Conservation (phyloP, 495 filamentous ascomycete species). For the Tuber umbilicatum region DNA sequence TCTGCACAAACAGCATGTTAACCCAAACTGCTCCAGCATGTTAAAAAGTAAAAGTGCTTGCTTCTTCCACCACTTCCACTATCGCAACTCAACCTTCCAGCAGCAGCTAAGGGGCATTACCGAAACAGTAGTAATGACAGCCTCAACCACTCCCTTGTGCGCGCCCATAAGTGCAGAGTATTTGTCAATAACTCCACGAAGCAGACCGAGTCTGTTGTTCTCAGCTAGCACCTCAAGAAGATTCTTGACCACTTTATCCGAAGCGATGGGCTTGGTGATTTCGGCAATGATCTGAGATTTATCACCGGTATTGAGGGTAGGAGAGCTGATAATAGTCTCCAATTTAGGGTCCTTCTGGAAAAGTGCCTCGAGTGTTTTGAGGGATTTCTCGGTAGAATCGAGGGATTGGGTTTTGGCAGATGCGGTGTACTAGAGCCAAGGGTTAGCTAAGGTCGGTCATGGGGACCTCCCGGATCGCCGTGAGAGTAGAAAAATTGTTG, state of each 20-base stretch:
- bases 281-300: slow-evolving; percentile 77
- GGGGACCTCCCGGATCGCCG: background rate
- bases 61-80: background rate
- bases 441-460: slow-evolving; percentile 36
- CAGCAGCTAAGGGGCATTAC: slow-evolving; percentile 50
- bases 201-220: slow-evolving; percentile 85
- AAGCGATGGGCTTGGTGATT: slow-evolving; percentile 68
- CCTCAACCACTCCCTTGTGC: slow-evolving; percentile 82
- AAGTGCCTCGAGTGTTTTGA: slow-evolving; percentile 61
- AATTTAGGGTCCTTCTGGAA: slow-evolving; percentile 79
- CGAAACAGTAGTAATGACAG: slow-evolving; percentile 80
- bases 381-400: slow-evolving; percentile 69
- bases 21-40: slow-evolving; percentile 2
- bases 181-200: slow-evolving; percentile 78
- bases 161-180: slow-evolving; percentile 82
- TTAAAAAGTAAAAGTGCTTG: background rate
- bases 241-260: slow-evolving; percentile 82
- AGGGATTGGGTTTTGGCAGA: slow-evolving; percentile 78
- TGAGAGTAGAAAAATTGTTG: slow-evolving; percentile 7
- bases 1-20: slow-evolving; percentile 48
- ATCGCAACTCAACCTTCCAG: background rate
- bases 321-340: slow-evolving; percentile 63
- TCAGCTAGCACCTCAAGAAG: slow-evolving; percentile 82
- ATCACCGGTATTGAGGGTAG: slow-evolving; percentile 68
- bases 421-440: slow-evolving; percentile 76